Evolutionary conservation across 202 grass and related monocot genomes (phyloP).

Genomic region (Saccharum hybrid): DNA sequence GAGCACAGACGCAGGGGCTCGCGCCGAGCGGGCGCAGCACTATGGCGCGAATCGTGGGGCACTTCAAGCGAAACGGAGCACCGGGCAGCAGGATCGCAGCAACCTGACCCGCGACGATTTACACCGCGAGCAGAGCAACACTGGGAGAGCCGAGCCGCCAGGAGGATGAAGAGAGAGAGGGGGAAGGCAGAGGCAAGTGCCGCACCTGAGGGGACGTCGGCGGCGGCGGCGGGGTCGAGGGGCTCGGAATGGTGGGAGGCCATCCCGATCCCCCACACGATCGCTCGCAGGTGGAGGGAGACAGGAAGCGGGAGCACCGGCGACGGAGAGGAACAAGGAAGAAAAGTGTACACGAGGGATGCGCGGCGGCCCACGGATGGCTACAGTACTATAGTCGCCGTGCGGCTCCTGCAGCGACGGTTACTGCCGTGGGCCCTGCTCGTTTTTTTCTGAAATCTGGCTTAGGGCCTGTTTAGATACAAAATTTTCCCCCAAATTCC

Average conservation of each 20-base stretch:
- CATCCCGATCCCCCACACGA: slow-evolving; percentile 52
- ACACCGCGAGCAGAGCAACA: neutral
- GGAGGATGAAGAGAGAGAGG: neutral
- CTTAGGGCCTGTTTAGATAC: too few relatives aligned
- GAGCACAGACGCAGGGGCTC: neutral
- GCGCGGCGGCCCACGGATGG: too few relatives aligned
- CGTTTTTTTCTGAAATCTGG: too few relatives aligned
- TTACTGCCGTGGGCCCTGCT: too few relatives aligned
- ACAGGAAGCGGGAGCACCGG: slow-evolving; percentile 41
- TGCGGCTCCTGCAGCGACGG: too few relatives aligned
- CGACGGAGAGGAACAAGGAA: slow-evolving; percentile 18
- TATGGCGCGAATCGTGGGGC: neutral
- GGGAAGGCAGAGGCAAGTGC: too few relatives aligned
- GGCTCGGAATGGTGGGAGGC: slow-evolving; percentile 51
- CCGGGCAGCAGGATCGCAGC: neutral
- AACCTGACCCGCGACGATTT: neutral
- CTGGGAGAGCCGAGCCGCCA: neutral
- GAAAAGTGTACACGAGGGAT: neutral
- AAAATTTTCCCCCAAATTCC: too few relatives aligned
- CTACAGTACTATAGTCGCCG: too few relatives aligned
- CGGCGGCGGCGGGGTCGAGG: slow-evolving; percentile 18
- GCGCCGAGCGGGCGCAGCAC: neutral
- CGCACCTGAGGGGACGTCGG: slow-evolving; percentile 33
- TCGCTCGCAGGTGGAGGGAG: slow-evolving; percentile 4
- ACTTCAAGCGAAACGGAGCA: neutral